Percentiles rank a stretch among this genome's conserved stretches.
Conservation (phyloP, 192 early-diverging fungal species). For the Coemansia sp. region DNA sequence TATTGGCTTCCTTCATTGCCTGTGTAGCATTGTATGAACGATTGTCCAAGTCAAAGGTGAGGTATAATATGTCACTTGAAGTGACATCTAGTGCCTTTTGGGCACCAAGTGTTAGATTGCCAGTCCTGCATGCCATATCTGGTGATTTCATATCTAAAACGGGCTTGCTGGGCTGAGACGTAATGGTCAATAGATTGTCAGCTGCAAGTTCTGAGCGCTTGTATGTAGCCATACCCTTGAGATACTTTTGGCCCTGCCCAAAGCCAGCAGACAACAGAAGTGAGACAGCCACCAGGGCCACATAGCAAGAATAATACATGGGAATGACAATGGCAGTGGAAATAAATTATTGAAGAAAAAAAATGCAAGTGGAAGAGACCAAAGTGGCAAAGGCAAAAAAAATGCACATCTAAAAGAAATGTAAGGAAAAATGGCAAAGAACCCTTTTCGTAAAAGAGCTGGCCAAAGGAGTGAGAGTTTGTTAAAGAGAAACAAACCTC, state of each 20-base stretch:
- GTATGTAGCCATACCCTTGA: background rate
- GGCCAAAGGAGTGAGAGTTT: no score
- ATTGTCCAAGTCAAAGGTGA: background rate
- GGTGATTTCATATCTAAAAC: background rate
- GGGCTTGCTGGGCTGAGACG: background rate
- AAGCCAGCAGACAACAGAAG: background rate
- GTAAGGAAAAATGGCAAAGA: background rate
- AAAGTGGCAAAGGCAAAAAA: background rate
- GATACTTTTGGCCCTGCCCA: background rate
- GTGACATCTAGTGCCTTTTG: background rate
- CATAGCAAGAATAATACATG: background rate
- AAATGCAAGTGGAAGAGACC: background rate
- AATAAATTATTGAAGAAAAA: background rate
- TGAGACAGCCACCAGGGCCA: conserved; percentile 1
- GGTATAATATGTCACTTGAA: background rate
- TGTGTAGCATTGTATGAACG: background rate
- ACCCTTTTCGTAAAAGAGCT: background rate
- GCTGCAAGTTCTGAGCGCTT: background rate
- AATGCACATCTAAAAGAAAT: background rate
- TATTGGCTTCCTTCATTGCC: background rate
- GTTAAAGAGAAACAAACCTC: no score
- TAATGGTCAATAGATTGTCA: background rate
- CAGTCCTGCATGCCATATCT: background rate
- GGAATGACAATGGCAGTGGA: background rate
- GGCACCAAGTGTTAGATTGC: background rate